Evolutionary conservation across 495 filamentous ascomycete species (phyloP).

Genomic region (Parachaetomium inaequale): DNA sequence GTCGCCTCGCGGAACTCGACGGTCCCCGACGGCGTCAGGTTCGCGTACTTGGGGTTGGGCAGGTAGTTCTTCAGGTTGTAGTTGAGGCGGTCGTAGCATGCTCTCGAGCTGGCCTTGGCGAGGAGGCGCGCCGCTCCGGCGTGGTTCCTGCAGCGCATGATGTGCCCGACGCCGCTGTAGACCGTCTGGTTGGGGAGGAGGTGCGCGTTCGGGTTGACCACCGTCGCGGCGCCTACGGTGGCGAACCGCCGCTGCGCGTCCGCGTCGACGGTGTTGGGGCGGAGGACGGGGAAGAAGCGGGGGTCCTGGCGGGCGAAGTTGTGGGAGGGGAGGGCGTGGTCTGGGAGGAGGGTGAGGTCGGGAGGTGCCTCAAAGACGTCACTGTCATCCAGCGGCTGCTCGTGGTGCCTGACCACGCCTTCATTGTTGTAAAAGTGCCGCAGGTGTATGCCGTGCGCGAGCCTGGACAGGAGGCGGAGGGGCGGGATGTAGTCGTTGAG

Average conservation of each 20-base stretch:
- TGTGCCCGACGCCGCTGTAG: not conserved
- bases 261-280: not conserved
- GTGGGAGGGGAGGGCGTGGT: not conserved
- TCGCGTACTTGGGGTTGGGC: not conserved
- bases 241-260: not conserved
- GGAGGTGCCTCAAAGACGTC: not conserved
- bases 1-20: conserved; percentile 27
- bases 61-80: conserved; percentile 16
- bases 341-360: not conserved
- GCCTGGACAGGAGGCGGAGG: not conserved
- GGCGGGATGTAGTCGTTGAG: not conserved
- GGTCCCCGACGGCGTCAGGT: not conserved
- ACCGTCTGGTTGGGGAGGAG: not conserved
- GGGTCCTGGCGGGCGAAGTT: not conserved
- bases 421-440: not conserved
- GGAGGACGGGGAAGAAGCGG: not conserved
- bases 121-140: not conserved
- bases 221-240: not conserved
- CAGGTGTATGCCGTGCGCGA: not conserved
- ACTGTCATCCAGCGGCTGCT: not conserved
- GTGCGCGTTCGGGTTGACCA: not conserved
- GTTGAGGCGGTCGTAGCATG: not conserved
- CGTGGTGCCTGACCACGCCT: not conserved
- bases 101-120: no score
- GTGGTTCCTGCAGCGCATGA: not conserved